These are phyloP conservation scores for Colletotrichum sp. DNA, from an alignment of 2,329 filamentous ascomycete species.

Conservation along the genomic window DNA sequence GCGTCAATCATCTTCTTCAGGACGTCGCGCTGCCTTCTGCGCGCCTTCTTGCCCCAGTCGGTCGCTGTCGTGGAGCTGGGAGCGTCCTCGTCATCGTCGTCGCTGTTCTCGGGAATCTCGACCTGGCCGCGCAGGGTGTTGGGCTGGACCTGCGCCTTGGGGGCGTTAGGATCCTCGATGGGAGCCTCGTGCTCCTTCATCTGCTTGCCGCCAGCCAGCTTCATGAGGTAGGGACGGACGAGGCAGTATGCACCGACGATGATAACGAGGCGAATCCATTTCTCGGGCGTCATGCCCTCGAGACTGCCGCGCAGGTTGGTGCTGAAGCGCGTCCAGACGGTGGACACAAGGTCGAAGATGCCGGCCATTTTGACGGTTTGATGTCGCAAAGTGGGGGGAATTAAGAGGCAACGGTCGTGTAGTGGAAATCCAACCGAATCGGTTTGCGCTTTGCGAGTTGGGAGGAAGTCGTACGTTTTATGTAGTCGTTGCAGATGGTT, in stretches of 20 bases:
- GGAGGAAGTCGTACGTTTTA: neutral
- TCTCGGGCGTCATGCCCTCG: conserved; percentile 53
- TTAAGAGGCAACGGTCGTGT: neutral
- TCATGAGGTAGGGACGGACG: conserved; percentile 76
- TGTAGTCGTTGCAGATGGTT: neutral
- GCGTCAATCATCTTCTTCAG: conserved; percentile 69
- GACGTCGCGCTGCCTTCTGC: conserved; percentile 71
- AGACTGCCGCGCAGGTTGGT: conserved; percentile 58
- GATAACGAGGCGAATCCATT: conserved; percentile 66
- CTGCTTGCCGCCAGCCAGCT: conserved; percentile 67
- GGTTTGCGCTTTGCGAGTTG: neutral
- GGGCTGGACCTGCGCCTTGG: conserved; percentile 62
- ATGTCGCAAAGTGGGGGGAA: neutral
- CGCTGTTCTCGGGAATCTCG: conserved; percentile 57
- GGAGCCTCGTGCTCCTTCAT: conserved; percentile 62
- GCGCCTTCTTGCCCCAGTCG: conserved; percentile 74
- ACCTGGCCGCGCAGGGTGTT: conserved; percentile 67
- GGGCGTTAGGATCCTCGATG: conserved; percentile 51
- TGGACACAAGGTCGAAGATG: conserved; percentile 8
- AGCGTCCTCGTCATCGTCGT: conserved; percentile 54
- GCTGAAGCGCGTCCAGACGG: conserved; percentile 11
- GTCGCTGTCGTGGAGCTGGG: conserved; percentile 51
- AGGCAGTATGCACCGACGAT: conserved; percentile 77
- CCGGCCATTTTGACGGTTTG: neutral
- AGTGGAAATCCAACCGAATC: neutral